Evolutionary conservation across 768 basidiomycete genomes (phyloP).

Genomic region (Podaxis rugospora): DNA sequence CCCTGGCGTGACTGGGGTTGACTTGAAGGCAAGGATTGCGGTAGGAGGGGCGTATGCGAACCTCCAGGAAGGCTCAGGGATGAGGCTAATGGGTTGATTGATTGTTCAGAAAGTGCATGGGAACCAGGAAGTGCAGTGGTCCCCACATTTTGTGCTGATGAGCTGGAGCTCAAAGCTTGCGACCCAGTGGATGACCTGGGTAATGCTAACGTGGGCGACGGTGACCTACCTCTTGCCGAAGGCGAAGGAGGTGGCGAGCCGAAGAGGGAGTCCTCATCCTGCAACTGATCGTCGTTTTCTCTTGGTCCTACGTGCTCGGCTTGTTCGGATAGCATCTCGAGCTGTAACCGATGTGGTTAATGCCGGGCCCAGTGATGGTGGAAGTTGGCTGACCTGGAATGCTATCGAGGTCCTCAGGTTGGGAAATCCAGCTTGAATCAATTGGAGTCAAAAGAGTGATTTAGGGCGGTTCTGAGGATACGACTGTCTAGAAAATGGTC

Average conservation of each 20-base stretch:
- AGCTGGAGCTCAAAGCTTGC: slow-evolving; percentile 15
- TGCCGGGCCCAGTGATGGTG: not conserved
- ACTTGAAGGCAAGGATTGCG: slow-evolving; percentile 13
- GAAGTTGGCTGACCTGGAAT: not conserved
- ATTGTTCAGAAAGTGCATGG: slow-evolving; percentile 84
- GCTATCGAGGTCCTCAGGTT: not conserved
- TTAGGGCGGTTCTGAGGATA: not conserved
- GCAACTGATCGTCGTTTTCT: slow-evolving; percentile 20
- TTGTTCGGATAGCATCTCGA: slow-evolving; percentile 1
- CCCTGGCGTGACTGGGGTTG: slow-evolving; percentile 4
- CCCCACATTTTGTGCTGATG: slow-evolving; percentile 83
- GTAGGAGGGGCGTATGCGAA: slow-evolving; percentile 35
- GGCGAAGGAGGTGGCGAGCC: slow-evolving; percentile 77
- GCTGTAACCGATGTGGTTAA: not conserved
- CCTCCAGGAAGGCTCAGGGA: slow-evolving; percentile 40
- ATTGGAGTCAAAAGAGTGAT: not conserved
- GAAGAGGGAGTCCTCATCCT: slow-evolving; percentile 72
- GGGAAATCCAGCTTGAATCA: slow-evolving; percentile 1
- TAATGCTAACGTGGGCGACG: slow-evolving; percentile 55
- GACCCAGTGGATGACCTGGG: slow-evolving; percentile 28
- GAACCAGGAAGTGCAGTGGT: slow-evolving; percentile 98
- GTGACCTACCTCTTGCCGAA: slow-evolving; percentile 63
- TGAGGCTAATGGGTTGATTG: slow-evolving; percentile 75
- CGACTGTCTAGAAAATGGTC: not conserved
- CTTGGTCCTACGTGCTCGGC: not conserved